Percentiles rank a stretch among this genome's conserved stretches.
Conservation (phyloP, 805 yeast genomes). For the Priceomyces fermenticarens region DNA sequence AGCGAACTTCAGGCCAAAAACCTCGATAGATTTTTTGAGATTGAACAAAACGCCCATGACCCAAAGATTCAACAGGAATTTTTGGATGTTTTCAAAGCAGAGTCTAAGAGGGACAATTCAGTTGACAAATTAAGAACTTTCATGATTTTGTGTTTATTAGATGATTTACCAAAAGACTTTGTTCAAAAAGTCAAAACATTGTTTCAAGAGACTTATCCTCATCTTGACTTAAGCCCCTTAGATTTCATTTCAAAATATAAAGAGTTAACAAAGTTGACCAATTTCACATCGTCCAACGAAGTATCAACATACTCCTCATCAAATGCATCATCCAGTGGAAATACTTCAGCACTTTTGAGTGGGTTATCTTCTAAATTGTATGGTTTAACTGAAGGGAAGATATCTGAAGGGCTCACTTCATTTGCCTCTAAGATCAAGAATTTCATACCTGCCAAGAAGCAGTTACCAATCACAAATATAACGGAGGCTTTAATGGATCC, state of each 20-base stretch:
- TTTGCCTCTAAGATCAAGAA: constrained; percentile 85
- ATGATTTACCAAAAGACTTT: constrained; percentile 35
- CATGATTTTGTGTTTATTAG: constrained; percentile 64
- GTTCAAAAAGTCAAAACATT: constrained; percentile 58
- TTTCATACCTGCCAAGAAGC: constrained; percentile 81
- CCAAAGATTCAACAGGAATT: constrained; percentile 57
- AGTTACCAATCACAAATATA: constrained; percentile 83
- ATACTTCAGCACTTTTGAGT: constrained; percentile 59
- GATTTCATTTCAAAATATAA: constrained; percentile 76
- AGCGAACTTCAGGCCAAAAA: constrained; percentile 82
- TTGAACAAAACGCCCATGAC: constrained; percentile 79
- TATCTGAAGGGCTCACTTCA: constrained; percentile 88
- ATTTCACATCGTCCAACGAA: constrained; percentile 15
- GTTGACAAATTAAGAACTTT: constrained; percentile 87
- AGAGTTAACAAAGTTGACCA: constrained; percentile 41
- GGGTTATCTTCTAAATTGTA: constrained; percentile 75
- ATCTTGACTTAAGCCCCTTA: constrained; percentile 59
- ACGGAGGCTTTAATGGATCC: constrained; percentile 94
- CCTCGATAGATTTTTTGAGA: constrained; percentile 87
- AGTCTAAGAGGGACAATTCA: constrained; percentile 56
- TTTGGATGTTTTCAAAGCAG: constrained; percentile 52
- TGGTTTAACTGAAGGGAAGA: constrained; percentile 76
- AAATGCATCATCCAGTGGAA: constrained; percentile 14
- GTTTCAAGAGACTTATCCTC: constrained; percentile 49
- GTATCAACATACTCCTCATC: constrained; percentile 2